Evolutionary conservation across 306 rosid species (phyloP).

Genomic region (Medicago lupulina): DNA sequence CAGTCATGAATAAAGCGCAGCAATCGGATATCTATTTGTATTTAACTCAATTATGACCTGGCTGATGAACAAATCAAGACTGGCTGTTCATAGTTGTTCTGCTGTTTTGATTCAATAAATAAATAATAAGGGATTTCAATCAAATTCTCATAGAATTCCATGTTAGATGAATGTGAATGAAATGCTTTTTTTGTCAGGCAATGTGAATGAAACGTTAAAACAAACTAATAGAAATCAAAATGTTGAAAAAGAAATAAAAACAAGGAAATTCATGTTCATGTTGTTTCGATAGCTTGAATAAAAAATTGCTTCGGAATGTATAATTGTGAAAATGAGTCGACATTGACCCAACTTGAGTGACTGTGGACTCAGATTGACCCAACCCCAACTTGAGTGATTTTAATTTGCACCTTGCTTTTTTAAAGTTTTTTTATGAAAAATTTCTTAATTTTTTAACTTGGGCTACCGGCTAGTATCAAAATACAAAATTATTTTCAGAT

Average conservation of each 20-base stretch:
- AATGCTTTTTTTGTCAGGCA: background rate
- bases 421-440: no score
- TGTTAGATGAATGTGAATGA: background rate
- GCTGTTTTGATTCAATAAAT: background rate
- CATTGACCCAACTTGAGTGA: no score
- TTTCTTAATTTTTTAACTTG: no score
- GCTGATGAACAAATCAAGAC: background rate
- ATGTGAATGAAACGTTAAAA: background rate
- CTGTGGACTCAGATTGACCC: no score
- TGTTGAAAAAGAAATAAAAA: background rate
- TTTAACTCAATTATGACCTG: background rate
- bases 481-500: no score
- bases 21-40: background rate
- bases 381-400: no score
- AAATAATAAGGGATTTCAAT: background rate
- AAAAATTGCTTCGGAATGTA: no score
- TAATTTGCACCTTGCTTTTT: no score
- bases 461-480: no score
- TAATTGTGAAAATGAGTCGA: no score
- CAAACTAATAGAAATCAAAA: background rate
- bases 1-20: constrained; percentile 4
- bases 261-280: background rate
- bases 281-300: no score
- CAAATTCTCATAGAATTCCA: background rate
- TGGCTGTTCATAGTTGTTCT: background rate